Base-by-base conservation (phyloP, 176 grass and related monocot genomes). In the Cymbopogon citratus region DNA sequence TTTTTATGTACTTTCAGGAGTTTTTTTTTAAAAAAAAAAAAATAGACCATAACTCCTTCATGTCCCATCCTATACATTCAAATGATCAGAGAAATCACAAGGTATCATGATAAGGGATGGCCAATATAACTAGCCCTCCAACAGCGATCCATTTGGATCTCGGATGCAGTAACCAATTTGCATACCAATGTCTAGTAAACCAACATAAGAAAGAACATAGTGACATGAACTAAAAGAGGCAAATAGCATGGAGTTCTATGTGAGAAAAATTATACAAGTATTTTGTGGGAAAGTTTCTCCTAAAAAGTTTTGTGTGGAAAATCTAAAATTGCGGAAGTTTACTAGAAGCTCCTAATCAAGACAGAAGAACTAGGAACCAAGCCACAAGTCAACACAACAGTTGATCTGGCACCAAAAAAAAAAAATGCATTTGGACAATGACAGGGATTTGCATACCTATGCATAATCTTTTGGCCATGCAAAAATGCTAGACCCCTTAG, bases 401-500 rank as follows among this genome's bases (percentile, higher is more conserved):
- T 51, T 79, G 38, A 75, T 35, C 35, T 76, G 66, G 54, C 54
- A 81, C 84, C n/a, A n/a, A n/a, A n/a, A 13, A 67, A 64, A 73
- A 73, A 83, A 84, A 86, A 21, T 45, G 13, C 29, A 49, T 63
- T 31, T 77, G 23, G 33, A 67, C 19, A 75, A 78, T 62, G 38
- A 34, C 26, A 77, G 45, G 68, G 64, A 63, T 79, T 60, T 64
- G 45, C 78, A 80, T 83, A 84, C 69, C 75, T 85, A 78, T 80
- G 85, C 71, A 85, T 93, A 72, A 99, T 99, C 52, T 95, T 93
- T 91, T 99, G 81, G 38, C 93, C 91, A 82, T 99, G 96, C 29
- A 99, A 91, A 85, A 95, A 99, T 67, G 86, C 80, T 46, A 99
- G 78, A 56, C 96, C 96, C 19, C 76, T 93, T 49, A 99, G 87